Base-by-base conservation (phyloP, 306 rosid species). In the Castanea crenata region DNA sequence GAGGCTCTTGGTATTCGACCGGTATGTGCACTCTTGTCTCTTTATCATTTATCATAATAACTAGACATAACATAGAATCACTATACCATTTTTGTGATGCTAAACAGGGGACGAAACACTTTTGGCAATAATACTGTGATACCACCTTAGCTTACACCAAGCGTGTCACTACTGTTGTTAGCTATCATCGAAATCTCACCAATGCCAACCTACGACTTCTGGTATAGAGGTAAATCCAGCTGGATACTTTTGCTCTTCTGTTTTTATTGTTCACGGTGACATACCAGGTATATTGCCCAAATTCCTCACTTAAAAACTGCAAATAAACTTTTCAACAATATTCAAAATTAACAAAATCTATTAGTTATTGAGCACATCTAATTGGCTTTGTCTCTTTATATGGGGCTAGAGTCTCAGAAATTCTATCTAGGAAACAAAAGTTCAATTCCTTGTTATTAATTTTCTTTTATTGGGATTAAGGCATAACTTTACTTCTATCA, bases 1-100 rank as follows among this genome's bases (percentile, higher is more conserved):
- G 80, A 68, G 12, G 80, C 68, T 77, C 80, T 77, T 32, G 80
- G 74, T 15, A 68, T 77, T n/a, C 80, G 80, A 68, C 21, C 38
- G 69, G 80, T 77, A 77, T 69, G 67, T 15, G 58, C 38, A 64
- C n/a, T 15, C 4, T 23, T 23, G 23, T 23, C 23, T 23, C 23
- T 31, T 67, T 67, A 7, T 29, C 12, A 29, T 32, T 16, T 7
- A 62, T 62, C 70, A 29, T 68, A 10, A 16, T 68, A 15, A 52
- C 27, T 6, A 29, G 35, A 55, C 38, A 15, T 2, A 20, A 34
- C 12, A 15, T 31, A 55, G 18, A 13, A 34, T 44, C 25, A 55
- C 55, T 14, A 8, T 38, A 4, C 23, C 13, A 20, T 68, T n/a
- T 65, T 21, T 12, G 49, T 35, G 63, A 21, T 55, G 69, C 15